Conservation (phyloP, 1,139 yeast genomes). For the Geotrichum aggregatum region DNA sequence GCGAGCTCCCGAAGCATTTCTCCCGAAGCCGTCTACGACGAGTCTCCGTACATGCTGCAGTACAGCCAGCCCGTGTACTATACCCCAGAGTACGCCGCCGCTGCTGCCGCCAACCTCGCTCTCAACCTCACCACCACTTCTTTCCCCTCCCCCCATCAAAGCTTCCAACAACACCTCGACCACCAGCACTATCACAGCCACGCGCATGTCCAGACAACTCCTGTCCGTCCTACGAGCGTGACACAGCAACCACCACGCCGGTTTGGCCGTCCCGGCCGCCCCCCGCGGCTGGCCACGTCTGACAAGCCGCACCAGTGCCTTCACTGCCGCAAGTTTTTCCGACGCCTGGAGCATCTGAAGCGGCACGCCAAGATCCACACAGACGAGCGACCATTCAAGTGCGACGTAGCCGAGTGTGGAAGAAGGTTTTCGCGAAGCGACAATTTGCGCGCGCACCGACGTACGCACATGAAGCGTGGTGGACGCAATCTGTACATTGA, state of each 20-base stretch:
- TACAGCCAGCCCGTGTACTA: constrained; percentile 8
- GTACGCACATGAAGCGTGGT: constrained; percentile 59
- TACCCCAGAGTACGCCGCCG: constrained; percentile 10
- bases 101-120: constrained; percentile 12
- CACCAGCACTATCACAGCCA: background rate
- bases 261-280: constrained; percentile 7
- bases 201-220: too few species aligned
- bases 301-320: constrained; percentile 67
- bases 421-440: constrained; percentile 75
- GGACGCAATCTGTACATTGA: constrained; percentile 43
- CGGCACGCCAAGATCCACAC: constrained; percentile 88
- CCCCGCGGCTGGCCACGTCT: constrained; percentile 12
- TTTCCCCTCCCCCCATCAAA: background rate
- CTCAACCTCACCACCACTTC: constrained; percentile 7
- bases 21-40: constrained; percentile 7
- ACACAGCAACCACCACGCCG: background rate
- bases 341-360: constrained; percentile 88
- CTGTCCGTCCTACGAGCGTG: too few species aligned
- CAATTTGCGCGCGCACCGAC: constrained; percentile 72
- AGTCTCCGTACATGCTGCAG: background rate
- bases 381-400: constrained; percentile 76
- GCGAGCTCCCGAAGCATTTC: constrained; percentile 19
- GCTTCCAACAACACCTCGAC: background rate
- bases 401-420: constrained; percentile 61
- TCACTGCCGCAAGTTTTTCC: constrained; percentile 67